Percentiles rank a stretch among this genome's conserved stretches.
phyloP scores from a whole-genome alignment of 2,329 filamentous ascomycete species.

The Phaeophleospora eucalypticola region DNA sequence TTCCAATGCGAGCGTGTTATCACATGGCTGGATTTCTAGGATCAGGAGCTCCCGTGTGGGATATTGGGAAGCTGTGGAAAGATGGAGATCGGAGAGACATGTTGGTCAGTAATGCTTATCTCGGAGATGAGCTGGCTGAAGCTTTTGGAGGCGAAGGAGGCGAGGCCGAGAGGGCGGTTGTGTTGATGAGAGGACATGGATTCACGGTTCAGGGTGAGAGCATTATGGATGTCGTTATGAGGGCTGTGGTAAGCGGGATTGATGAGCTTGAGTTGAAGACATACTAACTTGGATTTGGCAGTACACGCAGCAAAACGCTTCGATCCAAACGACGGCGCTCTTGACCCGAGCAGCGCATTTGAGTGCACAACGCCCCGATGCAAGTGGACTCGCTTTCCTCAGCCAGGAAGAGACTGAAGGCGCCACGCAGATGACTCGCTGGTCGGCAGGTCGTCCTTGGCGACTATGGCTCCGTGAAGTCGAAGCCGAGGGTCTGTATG shows the following conservation, averaged over 20 bases:
- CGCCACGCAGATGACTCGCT: neutral
- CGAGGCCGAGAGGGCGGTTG: neutral
- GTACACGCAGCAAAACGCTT: slow-evolving; percentile 39
- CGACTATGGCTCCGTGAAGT: slow-evolving; percentile 31
- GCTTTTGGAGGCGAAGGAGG: neutral
- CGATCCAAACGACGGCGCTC: slow-evolving; percentile 38
- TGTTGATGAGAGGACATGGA: slow-evolving; percentile 1
- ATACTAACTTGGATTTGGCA: too few species aligned
- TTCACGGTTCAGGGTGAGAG: neutral
- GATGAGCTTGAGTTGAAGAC: too few species aligned
- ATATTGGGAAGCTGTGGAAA: slow-evolving; percentile 21
- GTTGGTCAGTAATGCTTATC: neutral
- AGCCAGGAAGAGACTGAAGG: neutral
- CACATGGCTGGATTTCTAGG: slow-evolving; percentile 46
- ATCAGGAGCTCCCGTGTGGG: slow-evolving; percentile 17
- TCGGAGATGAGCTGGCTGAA: neutral
- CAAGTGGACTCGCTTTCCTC: neutral
- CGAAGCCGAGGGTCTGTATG: slow-evolving; percentile 25
- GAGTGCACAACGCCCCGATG: neutral
- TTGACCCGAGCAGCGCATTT: slow-evolving; percentile 29
- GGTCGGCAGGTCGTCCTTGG: slow-evolving; percentile 34
- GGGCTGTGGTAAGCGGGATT: neutral
- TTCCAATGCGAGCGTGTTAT: slow-evolving; percentile 37
- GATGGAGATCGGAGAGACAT: slow-evolving; percentile 6
- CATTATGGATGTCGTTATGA: neutral